Evolutionary conservation across 2,329 filamentous ascomycete genomes (phyloP).

Genomic region (Trichophyton rubrum): DNA sequence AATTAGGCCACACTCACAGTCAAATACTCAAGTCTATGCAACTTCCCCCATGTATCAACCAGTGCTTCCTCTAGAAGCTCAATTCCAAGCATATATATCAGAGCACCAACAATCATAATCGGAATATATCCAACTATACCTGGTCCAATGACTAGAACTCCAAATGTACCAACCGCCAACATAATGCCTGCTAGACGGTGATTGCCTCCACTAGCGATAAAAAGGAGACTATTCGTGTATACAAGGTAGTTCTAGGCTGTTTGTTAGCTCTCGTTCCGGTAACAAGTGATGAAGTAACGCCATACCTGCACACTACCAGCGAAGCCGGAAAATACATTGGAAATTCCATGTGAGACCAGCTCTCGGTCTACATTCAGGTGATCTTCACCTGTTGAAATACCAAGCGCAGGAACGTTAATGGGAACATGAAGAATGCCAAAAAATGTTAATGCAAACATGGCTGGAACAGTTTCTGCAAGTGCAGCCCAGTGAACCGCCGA

Average conservation of each 20-base stretch:
- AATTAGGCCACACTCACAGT: slow-evolving; percentile 47
- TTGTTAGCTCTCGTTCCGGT: slow-evolving; percentile 9
- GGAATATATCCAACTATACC: slow-evolving; percentile 87
- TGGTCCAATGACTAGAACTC: slow-evolving; percentile 74
- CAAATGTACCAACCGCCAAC: slow-evolving; percentile 66
- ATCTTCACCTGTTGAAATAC: slow-evolving; percentile 81
- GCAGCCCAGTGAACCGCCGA: slow-evolving; percentile 70
- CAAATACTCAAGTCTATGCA: slow-evolving; percentile 75
- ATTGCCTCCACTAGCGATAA: slow-evolving; percentile 84
- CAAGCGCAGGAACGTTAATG: slow-evolving; percentile 91
- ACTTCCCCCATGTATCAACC: slow-evolving; percentile 74
- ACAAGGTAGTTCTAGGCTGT: slow-evolving; percentile 77
- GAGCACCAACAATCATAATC: slow-evolving; percentile 87
- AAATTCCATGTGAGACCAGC: slow-evolving; percentile 81
- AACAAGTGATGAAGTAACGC: neutral
- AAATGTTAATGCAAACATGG: slow-evolving; percentile 94
- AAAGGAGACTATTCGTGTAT: slow-evolving; percentile 94
- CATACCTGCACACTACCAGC: slow-evolving; percentile 65
- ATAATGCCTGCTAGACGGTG: slow-evolving; percentile 75
- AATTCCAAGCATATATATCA: slow-evolving; percentile 92
- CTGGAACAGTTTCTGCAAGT: slow-evolving; percentile 70
- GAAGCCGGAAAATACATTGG: slow-evolving; percentile 79
- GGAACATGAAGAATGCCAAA: slow-evolving; percentile 95
- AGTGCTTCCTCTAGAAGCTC: slow-evolving; percentile 82
- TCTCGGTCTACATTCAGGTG: slow-evolving; percentile 84